phyloP scores from a whole-genome alignment of 2,329 filamentous ascomycete genomes.

The Microcyclosporella mali region DNA sequence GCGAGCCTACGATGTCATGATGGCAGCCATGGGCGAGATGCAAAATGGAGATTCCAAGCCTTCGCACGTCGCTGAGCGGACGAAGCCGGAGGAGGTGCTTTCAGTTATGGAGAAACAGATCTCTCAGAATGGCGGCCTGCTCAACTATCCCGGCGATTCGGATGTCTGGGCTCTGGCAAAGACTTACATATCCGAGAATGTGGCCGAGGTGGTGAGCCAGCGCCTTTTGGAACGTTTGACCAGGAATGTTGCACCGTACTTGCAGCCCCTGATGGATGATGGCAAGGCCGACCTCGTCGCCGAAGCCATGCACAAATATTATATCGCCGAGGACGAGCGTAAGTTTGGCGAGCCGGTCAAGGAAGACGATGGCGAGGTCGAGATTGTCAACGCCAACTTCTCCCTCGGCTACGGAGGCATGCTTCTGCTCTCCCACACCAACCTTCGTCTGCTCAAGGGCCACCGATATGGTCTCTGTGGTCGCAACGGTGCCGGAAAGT shows the following conservation, averaged over 20 bases:
- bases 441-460: conserved; percentile 87
- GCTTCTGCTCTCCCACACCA: conserved; percentile 93
- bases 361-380: conserved; percentile 84
- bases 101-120: conserved; percentile 70
- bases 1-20: conserved; percentile 76
- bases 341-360: conserved; percentile 79
- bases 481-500: conserved; percentile 95
- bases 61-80: conserved; percentile 56
- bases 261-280: conserved; percentile 62
- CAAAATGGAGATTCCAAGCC: conserved; percentile 44
- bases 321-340: conserved; percentile 76
- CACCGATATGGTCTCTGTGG: conserved; percentile 96
- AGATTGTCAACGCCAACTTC: conserved; percentile 97
- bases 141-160: conserved; percentile 54
- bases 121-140: conserved; percentile 60
- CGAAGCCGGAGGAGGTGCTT: conserved; percentile 65
- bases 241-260: conserved; percentile 64
- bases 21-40: conserved; percentile 77
- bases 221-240: conserved; percentile 70
- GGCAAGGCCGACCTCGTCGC: conserved; percentile 60
- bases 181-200: conserved; percentile 73
- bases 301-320: conserved; percentile 68
- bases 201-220: conserved; percentile 80
- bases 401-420: conserved; percentile 96
- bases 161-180: conserved; percentile 61